phyloP scores from a whole-genome alignment of 805 yeast species.

The Candida lessepsii region DNA sequence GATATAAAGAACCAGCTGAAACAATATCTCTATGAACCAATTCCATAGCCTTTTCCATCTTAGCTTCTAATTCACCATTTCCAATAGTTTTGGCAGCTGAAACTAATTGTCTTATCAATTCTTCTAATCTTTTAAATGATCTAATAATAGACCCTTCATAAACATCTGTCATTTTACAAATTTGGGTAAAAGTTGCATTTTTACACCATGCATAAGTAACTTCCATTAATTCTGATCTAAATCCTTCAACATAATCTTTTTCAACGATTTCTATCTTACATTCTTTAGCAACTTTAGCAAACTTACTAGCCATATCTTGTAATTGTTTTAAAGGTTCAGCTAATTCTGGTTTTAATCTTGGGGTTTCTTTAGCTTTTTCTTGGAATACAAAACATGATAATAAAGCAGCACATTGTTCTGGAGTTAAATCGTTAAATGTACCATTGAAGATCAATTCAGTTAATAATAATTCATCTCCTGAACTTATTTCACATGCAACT shows the following conservation, averaged over 20 bases:
- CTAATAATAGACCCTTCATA: slow-evolving; percentile 96
- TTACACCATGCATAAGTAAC: slow-evolving; percentile 96
- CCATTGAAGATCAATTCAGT: slow-evolving; percentile 96
- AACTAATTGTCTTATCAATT: slow-evolving; percentile 83
- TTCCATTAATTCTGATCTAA: slow-evolving; percentile 93
- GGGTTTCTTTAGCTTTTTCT: slow-evolving; percentile 87
- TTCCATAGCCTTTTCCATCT: slow-evolving; percentile 83
- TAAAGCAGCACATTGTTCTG: slow-evolving; percentile 90
- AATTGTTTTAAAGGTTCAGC: slow-evolving; percentile 88
- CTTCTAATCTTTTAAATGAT: slow-evolving; percentile 92
- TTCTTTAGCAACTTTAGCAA: slow-evolving; percentile 87
- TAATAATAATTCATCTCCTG: slow-evolving; percentile 80
- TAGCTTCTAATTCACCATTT: slow-evolving; percentile 76
- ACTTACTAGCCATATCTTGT: slow-evolving; percentile 86
- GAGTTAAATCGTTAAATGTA: slow-evolving; percentile 80
- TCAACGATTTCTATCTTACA: slow-evolving; percentile 88
- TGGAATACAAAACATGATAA: slow-evolving; percentile 96
- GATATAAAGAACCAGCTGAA: slow-evolving; percentile 91
- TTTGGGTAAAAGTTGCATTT: slow-evolving; percentile 94
- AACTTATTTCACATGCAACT: slow-evolving; percentile 94
- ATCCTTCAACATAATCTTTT: slow-evolving; percentile 87
- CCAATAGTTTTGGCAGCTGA: slow-evolving; percentile 95
- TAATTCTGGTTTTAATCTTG: slow-evolving; percentile 81
- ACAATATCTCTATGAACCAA: slow-evolving; percentile 94
- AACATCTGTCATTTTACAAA: slow-evolving; percentile 98